Base-by-base conservation (phyloP, 2,329 filamentous ascomycete species). In the Alternaria solani region DNA sequence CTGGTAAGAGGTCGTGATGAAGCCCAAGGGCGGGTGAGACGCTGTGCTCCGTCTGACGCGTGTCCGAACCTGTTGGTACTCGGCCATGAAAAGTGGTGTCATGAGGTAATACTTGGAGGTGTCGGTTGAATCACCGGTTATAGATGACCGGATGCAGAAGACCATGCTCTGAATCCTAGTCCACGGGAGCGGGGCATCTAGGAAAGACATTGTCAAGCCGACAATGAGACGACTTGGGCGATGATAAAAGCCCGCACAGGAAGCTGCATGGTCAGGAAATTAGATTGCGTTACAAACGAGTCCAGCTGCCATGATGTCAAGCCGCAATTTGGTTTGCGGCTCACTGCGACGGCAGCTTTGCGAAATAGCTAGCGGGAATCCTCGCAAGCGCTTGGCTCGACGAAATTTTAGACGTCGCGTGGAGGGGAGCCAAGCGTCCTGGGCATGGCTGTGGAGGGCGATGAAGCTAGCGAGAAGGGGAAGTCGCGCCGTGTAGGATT, bases 391-490 rank as follows among this genome's bases (percentile, higher is more conserved):
- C 26, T 51, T 38, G 41, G 20, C 46, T 16, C 6, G 12, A n/a
- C 64, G 61, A 67, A 61, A 61, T 68, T 59, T 60, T 62, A 61
- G 59, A 54, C 41, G 43, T 70, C 74, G 71, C 74, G 71, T 76
- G 73, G 66, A 51, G 47, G 44, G 61, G 61, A 74, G 73, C 69
- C 71, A 73, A 63, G 49, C 44, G 57, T 48, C 34, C 67, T 73
- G 70, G 72, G 69, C 69, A 51, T 42, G 52, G 44, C 43, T 43
- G 26, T 62, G 58, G 61, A 38, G 23, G 53, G 36, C 59, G 59
- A 69, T 63, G 59, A 59, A 56, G 65, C 62, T 67, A 63, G 62
- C 60, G 52, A 54, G 62, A 67, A 70, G 59, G 62, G 64, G 59
- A 46, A 61, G 58, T 49, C 58, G 52, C 57, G 48, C 64, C 63